These are phyloP conservation scores for Trichophyton benhamiae DNA, from an alignment of 2,329 filamentous ascomycete genomes.

Conservation along the genomic window DNA sequence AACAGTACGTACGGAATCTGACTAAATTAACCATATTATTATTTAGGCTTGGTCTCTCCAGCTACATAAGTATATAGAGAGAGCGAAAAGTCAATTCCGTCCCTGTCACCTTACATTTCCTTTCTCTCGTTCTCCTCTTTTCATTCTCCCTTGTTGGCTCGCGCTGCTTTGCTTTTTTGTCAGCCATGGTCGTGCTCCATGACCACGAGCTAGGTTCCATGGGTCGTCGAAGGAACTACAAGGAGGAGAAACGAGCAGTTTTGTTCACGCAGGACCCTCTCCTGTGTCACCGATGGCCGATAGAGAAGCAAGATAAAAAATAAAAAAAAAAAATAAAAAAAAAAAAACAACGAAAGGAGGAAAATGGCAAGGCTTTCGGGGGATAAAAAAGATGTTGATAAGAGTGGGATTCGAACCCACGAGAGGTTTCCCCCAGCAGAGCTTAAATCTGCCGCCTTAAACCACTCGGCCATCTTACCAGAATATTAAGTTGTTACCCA, in stretches of 20 bases:
- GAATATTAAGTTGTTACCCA: background rate
- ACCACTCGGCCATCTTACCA: slow-evolving; percentile 4
- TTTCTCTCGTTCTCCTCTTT: background rate
- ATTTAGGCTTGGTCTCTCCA: background rate
- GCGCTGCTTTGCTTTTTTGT: background rate
- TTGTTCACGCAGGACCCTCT: background rate
- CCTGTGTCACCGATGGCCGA: background rate
- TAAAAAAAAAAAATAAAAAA: background rate
- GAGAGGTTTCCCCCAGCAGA: slow-evolving; percentile 3
- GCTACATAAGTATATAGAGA: background rate
- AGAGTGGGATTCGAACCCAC: slow-evolving; percentile 5
- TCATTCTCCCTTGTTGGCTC: background rate
- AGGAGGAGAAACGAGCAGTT: background rate
- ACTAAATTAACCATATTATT: too few relatives aligned
- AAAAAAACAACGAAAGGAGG: too few relatives aligned
- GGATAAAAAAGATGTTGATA: background rate
- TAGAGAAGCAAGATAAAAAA: background rate
- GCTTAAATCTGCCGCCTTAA: slow-evolving; percentile 5
- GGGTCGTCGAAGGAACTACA: background rate
- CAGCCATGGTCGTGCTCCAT: background rate
- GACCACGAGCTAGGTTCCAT: background rate
- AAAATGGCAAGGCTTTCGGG: background rate
- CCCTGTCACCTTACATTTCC: too few relatives aligned
- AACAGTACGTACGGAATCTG: too few relatives aligned
- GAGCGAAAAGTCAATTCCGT: background rate